These are phyloP conservation scores for Vitis hybrid DNA, from an alignment of 177 flowering plant species.

Conservation along the genomic window DNA sequence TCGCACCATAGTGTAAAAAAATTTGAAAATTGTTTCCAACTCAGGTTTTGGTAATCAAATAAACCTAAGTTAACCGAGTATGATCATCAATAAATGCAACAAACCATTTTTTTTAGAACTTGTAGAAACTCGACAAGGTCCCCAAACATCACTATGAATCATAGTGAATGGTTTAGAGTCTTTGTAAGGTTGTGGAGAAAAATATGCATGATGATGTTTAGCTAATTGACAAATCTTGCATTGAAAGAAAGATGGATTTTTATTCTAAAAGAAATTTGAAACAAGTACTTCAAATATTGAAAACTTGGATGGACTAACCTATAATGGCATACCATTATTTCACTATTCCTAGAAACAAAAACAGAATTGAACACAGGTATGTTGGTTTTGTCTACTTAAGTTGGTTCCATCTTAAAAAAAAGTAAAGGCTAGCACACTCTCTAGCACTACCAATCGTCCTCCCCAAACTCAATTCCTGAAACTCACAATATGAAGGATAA, in stretches of 20 bases:
- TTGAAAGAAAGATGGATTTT: not conserved
- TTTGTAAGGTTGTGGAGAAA: not conserved
- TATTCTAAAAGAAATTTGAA: not conserved
- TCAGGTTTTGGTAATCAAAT: not conserved
- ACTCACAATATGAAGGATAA: slow-evolving; percentile 2
- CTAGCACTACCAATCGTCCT: not conserved
- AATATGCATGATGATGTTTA: not conserved
- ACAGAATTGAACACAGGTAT: not conserved
- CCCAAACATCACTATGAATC: too few relatives aligned
- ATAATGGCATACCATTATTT: not conserved
- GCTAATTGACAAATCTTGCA: not conserved
- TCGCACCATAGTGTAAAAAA: not conserved
- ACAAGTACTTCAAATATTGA: not conserved
- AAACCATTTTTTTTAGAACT: slow-evolving; percentile 5
- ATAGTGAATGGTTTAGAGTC: not conserved
- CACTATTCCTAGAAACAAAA: too few relatives aligned
- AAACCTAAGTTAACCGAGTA: not conserved
- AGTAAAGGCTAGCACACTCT: not conserved
- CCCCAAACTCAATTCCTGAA: not conserved
- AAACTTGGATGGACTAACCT: not conserved
- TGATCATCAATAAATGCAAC: not conserved
- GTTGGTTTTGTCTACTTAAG: not conserved
- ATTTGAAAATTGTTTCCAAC: not conserved
- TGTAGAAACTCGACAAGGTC: too few relatives aligned
- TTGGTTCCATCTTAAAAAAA: not conserved